A percentile compares a stretch with the other conserved stretches of the same genome.
Evolutionary conservation across 2,329 filamentous ascomycete genomes (phyloP).

Genomic region (Ceratocystis destructans): DNA sequence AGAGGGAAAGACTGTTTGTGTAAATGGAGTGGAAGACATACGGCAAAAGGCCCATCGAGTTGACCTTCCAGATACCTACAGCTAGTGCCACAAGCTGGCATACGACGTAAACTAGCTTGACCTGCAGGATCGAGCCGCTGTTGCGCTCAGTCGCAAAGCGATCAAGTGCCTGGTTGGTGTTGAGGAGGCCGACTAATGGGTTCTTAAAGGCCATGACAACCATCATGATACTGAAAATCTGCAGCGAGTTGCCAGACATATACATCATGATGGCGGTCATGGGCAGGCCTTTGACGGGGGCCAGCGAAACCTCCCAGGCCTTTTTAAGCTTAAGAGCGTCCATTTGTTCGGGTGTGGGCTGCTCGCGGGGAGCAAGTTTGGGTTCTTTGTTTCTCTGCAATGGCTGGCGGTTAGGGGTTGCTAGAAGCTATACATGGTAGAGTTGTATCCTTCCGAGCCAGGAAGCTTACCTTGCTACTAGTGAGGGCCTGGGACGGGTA

Average conservation of each 20-base stretch:
- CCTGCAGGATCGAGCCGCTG: slow-evolving; percentile 56
- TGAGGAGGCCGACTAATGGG: slow-evolving; percentile 70
- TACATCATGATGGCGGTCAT: slow-evolving; percentile 99
- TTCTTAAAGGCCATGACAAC: slow-evolving; percentile 98
- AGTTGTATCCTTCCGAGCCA: not conserved
- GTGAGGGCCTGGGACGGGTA: slow-evolving; percentile 44
- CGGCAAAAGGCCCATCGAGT: slow-evolving; percentile 89
- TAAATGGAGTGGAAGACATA: slow-evolving; percentile 34
- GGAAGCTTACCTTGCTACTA: slow-evolving; percentile 40
- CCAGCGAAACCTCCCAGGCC: slow-evolving; percentile 92
- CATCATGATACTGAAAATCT: slow-evolving; percentile 99
- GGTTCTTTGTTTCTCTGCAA: slow-evolving; percentile 39
- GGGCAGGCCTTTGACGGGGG: slow-evolving; percentile 81
- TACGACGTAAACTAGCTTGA: slow-evolving; percentile 75
- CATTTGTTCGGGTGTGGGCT: slow-evolving; percentile 70
- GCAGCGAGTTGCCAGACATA: slow-evolving; percentile 96
- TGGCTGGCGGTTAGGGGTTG: not conserved
- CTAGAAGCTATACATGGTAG: not conserved
- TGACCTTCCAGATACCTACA: slow-evolving; percentile 90
- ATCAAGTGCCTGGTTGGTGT: slow-evolving; percentile 76
- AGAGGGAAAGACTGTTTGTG: not conserved
- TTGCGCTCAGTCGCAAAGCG: slow-evolving; percentile 78
- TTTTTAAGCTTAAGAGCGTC: slow-evolving; percentile 96
- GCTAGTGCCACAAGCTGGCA: slow-evolving; percentile 76
- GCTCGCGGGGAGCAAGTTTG: slow-evolving; percentile 40